These are phyloP conservation scores for Brettanomyces anomalus DNA, from an alignment of 805 yeast species.

Conservation along the genomic window DNA sequence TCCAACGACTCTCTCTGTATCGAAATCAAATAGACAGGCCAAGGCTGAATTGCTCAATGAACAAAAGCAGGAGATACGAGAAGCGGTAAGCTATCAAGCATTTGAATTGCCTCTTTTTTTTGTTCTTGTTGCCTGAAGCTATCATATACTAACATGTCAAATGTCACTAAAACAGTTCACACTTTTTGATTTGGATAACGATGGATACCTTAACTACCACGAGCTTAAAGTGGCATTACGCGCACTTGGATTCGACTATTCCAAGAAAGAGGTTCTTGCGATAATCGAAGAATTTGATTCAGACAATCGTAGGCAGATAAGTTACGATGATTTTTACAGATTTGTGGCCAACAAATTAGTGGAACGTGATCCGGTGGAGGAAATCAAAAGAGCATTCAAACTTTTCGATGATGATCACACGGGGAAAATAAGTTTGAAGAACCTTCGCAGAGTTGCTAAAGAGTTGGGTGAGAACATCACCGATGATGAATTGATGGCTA, in stretches of 20 bases:
- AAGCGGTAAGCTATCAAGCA: slow-evolving; percentile 43
- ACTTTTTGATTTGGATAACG: slow-evolving; percentile 86
- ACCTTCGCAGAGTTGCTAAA: slow-evolving; percentile 80
- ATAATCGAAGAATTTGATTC: slow-evolving; percentile 76
- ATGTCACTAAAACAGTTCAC: slow-evolving; percentile 37
- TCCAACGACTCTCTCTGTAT: slow-evolving; percentile 7
- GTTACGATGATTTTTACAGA: slow-evolving; percentile 73
- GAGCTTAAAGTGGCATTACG: slow-evolving; percentile 89
- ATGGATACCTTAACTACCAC: slow-evolving; percentile 85
- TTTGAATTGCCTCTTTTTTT: not conserved
- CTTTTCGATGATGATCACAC: slow-evolving; percentile 83
- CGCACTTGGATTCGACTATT: slow-evolving; percentile 84
- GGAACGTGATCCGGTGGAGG: slow-evolving; percentile 88
- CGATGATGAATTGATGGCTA: slow-evolving; percentile 89
- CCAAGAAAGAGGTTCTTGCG: slow-evolving; percentile 65
- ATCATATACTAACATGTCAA: not conserved
- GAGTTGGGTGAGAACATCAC: slow-evolving; percentile 87
- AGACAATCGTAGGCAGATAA: slow-evolving; percentile 62
- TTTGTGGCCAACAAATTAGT: slow-evolving; percentile 77
- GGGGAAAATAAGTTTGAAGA: slow-evolving; percentile 75
- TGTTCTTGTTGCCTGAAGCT: no score
- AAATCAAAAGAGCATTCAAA: slow-evolving; percentile 80
- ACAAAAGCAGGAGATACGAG: slow-evolving; percentile 84
- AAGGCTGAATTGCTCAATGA: slow-evolving; percentile 69
- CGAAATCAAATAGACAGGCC: slow-evolving; percentile 28